phyloP scores from a whole-genome alignment of 1,139 yeast species.

The Protomyces arabidopsidicola region DNA sequence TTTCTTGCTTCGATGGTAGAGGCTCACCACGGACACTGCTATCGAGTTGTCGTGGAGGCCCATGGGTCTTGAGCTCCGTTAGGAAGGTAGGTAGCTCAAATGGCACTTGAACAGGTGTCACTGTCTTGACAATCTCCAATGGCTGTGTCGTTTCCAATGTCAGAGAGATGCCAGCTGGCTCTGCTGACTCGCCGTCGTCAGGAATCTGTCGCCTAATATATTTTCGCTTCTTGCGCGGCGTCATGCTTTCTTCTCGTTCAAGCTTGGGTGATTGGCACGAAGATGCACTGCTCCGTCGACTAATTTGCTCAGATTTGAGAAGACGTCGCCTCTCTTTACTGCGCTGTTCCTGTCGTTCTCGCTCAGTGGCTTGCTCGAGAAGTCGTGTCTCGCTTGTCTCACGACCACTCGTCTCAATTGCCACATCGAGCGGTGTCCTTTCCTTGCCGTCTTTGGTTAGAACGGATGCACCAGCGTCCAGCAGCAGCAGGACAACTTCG shows the following conservation, averaged over 20 bases:
- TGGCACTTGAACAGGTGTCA: neutral
- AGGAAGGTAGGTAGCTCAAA: neutral
- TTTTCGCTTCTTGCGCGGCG: neutral
- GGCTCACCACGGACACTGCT: neutral
- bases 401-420: neutral
- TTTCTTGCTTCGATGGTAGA: neutral
- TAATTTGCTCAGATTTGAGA: neutral
- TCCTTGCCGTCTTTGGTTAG: neutral
- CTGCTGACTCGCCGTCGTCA: neutral
- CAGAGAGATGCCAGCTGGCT: neutral
- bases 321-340: neutral
- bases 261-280: neutral
- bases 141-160: neutral
- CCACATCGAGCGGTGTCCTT: conserved; percentile 1
- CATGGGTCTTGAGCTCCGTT: neutral
- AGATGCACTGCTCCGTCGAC: neutral
- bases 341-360: neutral
- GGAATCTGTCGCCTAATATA: neutral
- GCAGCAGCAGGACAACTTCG: conserved; percentile 13
- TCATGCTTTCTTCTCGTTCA: neutral
- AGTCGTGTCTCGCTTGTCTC: neutral
- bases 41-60: neutral
- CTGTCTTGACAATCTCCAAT: neutral
- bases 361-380: neutral
- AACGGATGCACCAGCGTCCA: conserved; percentile 21